phyloP scores from a whole-genome alignment of 2,329 filamentous ascomycete genomes.

The Fusarium pseudograminearum region DNA sequence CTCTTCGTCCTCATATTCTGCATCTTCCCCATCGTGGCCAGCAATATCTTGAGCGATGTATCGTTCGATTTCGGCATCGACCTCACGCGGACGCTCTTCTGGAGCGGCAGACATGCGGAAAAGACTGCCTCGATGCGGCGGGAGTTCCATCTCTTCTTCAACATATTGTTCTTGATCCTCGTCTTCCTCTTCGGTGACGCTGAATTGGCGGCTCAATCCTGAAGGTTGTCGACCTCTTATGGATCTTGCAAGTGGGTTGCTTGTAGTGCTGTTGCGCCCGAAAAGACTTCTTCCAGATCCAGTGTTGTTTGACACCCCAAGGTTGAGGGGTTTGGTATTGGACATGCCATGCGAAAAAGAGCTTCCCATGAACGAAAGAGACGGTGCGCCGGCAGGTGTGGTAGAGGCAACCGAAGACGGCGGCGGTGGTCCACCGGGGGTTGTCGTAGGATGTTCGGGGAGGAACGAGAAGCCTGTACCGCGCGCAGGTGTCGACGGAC shows the following conservation, averaged over 20 bases:
- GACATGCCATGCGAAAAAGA: constrained; percentile 62
- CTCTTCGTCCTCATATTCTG: constrained; percentile 58
- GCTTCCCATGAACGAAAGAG: constrained; percentile 66
- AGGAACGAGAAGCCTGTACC: constrained; percentile 55
- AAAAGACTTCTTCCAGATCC: constrained; percentile 55
- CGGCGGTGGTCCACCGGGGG: constrained; percentile 64
- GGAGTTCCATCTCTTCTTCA: constrained; percentile 53
- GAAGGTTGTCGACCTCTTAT: constrained; percentile 62
- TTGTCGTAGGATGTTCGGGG: constrained; percentile 63
- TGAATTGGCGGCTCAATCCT: constrained; percentile 60
- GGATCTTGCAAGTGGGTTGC: constrained; percentile 62
- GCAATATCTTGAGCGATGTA: constrained; percentile 54
- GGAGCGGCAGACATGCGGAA: constrained; percentile 48
- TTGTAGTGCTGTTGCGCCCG: constrained; percentile 52
- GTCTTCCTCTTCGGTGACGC: constrained; percentile 50
- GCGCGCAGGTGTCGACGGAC: constrained; percentile 60
- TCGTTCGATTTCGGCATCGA: constrained; percentile 54
- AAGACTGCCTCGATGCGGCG: constrained; percentile 50
- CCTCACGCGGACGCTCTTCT: constrained; percentile 40
- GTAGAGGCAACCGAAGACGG: constrained; percentile 66
- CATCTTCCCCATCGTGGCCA: constrained; percentile 52
- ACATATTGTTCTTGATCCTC: constrained; percentile 50
- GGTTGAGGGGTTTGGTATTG: constrained; percentile 55
- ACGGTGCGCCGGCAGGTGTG: constrained; percentile 68
- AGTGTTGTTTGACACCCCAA: constrained; percentile 49